A percentile compares a stretch with the other conserved stretches of the same genome.
phyloP scores from a whole-genome alignment of 371 early-diverging fungal genomes.

The Basidiobolus meristosporus region DNA sequence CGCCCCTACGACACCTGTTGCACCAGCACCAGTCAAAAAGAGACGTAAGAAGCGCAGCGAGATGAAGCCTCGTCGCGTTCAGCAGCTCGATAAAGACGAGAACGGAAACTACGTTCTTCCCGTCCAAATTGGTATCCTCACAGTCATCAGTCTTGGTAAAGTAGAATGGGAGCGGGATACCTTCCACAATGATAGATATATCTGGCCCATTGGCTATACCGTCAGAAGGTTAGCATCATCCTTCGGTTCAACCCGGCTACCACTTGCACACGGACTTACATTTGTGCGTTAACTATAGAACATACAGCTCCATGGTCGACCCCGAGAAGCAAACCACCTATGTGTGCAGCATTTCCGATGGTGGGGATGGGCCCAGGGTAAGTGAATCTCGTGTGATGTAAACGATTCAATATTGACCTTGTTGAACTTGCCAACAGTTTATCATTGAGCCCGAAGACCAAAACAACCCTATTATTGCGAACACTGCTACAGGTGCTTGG shows the following conservation, averaged over 20 bases:
- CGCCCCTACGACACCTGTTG: too few relatives aligned
- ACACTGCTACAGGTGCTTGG: constrained; percentile 83
- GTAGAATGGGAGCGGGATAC: constrained; percentile 60
- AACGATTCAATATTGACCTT: neutral
- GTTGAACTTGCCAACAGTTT: constrained; percentile 23
- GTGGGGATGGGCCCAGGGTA: constrained; percentile 53
- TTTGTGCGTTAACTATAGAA: too few relatives aligned
- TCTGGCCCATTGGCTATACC: constrained; percentile 79
- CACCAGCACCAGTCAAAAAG: too few relatives aligned
- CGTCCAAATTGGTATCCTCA: constrained; percentile 62
- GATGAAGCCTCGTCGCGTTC: neutral
- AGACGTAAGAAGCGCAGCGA: neutral
- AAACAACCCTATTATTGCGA: constrained; percentile 22
- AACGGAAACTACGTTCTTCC: constrained; percentile 59
- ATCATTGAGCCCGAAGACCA: constrained; percentile 57
- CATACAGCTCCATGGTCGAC: constrained; percentile 63
- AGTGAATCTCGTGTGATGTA: neutral
- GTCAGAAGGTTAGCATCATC: constrained; percentile 19
- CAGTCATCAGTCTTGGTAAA: constrained; percentile 48
- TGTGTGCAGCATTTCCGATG: constrained; percentile 62
- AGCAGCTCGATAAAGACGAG: constrained; percentile 16
- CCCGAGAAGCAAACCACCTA: constrained; percentile 46
- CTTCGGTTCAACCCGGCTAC: too few relatives aligned
- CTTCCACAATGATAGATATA: constrained; percentile 82
- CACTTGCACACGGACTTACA: too few relatives aligned